A percentile compares a stretch with the other conserved stretches of the same genome.
Conservation (phyloP, 805 yeast species). For the Metschnikowia orientalis region DNA sequence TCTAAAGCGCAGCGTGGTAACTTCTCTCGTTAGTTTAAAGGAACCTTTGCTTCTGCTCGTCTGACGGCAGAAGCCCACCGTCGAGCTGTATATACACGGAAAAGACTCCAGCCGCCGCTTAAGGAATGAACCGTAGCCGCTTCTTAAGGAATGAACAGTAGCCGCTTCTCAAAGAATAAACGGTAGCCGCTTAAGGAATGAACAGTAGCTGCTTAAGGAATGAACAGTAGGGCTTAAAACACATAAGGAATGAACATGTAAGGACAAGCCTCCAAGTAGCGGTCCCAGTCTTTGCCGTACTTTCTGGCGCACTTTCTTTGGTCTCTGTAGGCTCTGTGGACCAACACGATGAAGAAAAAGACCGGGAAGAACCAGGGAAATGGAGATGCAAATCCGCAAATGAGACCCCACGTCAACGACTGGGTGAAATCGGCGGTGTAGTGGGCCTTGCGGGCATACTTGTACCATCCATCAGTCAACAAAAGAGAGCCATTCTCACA, state of each 20-base stretch:
- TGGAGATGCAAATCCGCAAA: conserved; percentile 82
- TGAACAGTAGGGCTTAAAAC: too few species aligned
- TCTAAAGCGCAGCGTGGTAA: too few species aligned
- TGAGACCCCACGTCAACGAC: conserved; percentile 85
- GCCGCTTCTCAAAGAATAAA: too few species aligned
- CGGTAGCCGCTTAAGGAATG: too few species aligned
- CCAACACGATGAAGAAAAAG: conserved; percentile 80
- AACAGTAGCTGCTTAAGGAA: too few species aligned
- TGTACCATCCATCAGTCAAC: conserved; percentile 92
- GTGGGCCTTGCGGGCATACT: conserved; percentile 87
- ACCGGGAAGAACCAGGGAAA: conserved; percentile 96
- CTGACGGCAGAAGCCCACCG: too few species aligned
- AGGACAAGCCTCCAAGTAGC: conserved; percentile 82
- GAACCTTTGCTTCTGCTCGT: too few species aligned
- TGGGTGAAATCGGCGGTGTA: conserved; percentile 93
- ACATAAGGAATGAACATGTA: conserved; percentile 88
- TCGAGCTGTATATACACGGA: too few species aligned
- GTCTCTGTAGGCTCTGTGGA: conserved; percentile 89
- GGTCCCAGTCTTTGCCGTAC: conserved; percentile 93
- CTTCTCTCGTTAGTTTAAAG: too few species aligned
- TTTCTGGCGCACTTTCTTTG: conserved; percentile 76
- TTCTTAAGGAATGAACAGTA: too few species aligned
- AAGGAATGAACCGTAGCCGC: too few species aligned
- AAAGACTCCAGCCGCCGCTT: too few species aligned
- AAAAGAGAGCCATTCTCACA: conserved; percentile 82